phyloP scores from a whole-genome alignment of 1,139 yeast genomes.

The Blastobotrys persicus region DNA sequence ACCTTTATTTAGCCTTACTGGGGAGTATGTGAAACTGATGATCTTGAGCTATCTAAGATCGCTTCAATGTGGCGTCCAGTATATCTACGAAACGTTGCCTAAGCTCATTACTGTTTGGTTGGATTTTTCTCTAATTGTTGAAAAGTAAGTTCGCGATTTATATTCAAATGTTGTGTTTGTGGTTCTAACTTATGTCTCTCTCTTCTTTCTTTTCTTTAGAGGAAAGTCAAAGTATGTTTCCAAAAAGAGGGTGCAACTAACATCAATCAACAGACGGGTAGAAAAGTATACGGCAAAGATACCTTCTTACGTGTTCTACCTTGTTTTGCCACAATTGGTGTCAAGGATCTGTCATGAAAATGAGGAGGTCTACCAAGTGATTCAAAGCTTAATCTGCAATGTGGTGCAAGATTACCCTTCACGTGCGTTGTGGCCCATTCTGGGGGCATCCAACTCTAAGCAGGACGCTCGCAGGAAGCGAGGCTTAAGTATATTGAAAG shows the following conservation, averaged over 20 bases:
- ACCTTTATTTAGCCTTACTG: conserved; percentile 39
- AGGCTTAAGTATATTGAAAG: conserved; percentile 46
- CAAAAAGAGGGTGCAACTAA: conserved; percentile 18
- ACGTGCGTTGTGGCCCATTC: conserved; percentile 81
- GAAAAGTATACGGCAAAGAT: conserved; percentile 46
- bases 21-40: conserved; percentile 65
- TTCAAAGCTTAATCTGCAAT: conserved; percentile 55
- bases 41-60: conserved; percentile 66
- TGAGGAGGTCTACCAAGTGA: conserved; percentile 52
- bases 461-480: conserved; percentile 54
- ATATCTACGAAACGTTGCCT: conserved; percentile 82
- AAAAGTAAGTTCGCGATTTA: conserved; percentile 16
- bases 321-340: conserved; percentile 80
- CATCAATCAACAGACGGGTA: conserved; percentile 38
- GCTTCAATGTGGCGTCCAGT: conserved; percentile 64
- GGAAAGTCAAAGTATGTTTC: conserved; percentile 18
- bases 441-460: conserved; percentile 72
- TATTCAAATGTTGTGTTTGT: too few species aligned
- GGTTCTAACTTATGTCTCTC: too few species aligned
- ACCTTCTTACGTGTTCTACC: conserved; percentile 69
- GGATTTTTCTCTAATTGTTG: conserved; percentile 60
- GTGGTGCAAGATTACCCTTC: conserved; percentile 69
- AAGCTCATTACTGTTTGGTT: conserved; percentile 89
- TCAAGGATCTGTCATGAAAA: conserved; percentile 75
- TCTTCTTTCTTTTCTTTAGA: conserved; percentile 16